Evolutionary conservation across 352 stramenopile genomes (phyloP).

Genomic region (Thalassiosira livingstoniorum): DNA sequence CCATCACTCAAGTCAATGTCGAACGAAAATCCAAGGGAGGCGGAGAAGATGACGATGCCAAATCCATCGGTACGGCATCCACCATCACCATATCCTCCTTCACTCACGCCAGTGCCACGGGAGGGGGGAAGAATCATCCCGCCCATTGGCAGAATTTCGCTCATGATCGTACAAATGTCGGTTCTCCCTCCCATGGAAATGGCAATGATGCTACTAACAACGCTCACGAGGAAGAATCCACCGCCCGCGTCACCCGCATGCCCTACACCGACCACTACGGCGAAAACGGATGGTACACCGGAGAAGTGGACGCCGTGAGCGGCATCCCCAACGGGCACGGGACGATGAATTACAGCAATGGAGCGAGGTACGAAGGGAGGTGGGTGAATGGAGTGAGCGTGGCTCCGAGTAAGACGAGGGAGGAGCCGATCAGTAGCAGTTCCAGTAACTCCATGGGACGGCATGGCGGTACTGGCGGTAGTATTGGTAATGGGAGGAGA

Average conservation of each 20-base stretch:
- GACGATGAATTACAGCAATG: constrained; percentile 57
- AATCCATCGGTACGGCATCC: constrained; percentile 37
- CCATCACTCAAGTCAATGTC: not conserved
- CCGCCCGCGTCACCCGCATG: constrained; percentile 46
- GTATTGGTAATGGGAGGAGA: not conserved
- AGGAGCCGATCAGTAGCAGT: constrained; percentile 3
- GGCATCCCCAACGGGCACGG: constrained; percentile 43
- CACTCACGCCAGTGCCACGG: constrained; percentile 15
- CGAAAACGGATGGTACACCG: constrained; percentile 54
- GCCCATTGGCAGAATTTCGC: constrained; percentile 10
- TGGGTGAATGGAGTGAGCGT: constrained; percentile 46
- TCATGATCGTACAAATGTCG: not conserved
- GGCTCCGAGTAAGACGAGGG: not conserved
- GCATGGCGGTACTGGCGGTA: not conserved
- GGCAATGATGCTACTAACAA: constrained; percentile 2
- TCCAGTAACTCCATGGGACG: not conserved
- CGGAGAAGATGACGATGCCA: constrained; percentile 18
- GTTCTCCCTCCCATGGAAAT: constrained; percentile 6
- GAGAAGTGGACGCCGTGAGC: constrained; percentile 21
- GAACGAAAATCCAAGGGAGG: constrained; percentile 9
- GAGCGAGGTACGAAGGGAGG: constrained; percentile 30
- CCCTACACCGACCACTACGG: constrained; percentile 51
- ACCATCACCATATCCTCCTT: constrained; percentile 34
- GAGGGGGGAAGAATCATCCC: not conserved
- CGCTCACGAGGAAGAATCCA: not conserved